These are phyloP conservation scores for Aspergillus sp. DNA, from an alignment of 2,329 filamentous ascomycete genomes.

Conservation along the genomic window DNA sequence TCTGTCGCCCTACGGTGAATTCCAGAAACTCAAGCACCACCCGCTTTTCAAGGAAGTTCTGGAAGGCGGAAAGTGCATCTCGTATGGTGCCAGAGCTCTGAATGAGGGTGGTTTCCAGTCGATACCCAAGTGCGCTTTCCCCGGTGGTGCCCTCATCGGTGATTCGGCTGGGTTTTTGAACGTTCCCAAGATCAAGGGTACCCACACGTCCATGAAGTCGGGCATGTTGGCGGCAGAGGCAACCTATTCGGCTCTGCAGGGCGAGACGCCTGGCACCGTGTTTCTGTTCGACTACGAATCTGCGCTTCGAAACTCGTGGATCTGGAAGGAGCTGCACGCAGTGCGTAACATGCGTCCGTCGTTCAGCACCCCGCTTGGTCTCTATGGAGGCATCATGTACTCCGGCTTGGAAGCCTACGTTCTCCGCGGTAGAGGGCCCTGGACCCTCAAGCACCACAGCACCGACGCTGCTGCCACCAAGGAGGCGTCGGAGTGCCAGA, in stretches of 20 bases:
- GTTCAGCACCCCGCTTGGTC: conserved; percentile 78
- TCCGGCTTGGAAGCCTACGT: conserved; percentile 88
- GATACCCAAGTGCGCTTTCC: conserved; percentile 94
- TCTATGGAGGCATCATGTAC: conserved; percentile 86
- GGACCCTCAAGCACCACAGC: conserved; percentile 81
- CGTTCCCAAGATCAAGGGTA: conserved; percentile 97
- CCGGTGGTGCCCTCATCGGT: conserved; percentile 88
- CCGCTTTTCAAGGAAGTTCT: conserved; percentile 79
- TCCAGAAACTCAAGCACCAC: conserved; percentile 97
- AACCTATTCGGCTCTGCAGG: conserved; percentile 66
- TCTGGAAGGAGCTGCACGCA: conserved; percentile 91
- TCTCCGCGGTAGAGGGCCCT: conserved; percentile 76
- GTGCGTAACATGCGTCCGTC: conserved; percentile 97
- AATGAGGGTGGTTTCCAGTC: conserved; percentile 96
- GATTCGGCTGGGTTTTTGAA: conserved; percentile 97
- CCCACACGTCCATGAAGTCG: conserved; percentile 94
- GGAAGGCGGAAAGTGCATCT: conserved; percentile 96
- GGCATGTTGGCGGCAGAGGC: conserved; percentile 95
- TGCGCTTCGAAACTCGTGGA: conserved; percentile 71
- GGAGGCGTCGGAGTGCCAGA: conserved; percentile 67
- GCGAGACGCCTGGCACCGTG: conserved; percentile 57
- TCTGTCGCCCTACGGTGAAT: conserved; percentile 90
- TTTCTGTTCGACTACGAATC: conserved; percentile 96
- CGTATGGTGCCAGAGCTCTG: conserved; percentile 84
- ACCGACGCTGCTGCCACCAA: conserved; percentile 75